phyloP scores from a whole-genome alignment of 2,329 filamentous ascomycete genomes.

The Lecanicillium sp. region DNA sequence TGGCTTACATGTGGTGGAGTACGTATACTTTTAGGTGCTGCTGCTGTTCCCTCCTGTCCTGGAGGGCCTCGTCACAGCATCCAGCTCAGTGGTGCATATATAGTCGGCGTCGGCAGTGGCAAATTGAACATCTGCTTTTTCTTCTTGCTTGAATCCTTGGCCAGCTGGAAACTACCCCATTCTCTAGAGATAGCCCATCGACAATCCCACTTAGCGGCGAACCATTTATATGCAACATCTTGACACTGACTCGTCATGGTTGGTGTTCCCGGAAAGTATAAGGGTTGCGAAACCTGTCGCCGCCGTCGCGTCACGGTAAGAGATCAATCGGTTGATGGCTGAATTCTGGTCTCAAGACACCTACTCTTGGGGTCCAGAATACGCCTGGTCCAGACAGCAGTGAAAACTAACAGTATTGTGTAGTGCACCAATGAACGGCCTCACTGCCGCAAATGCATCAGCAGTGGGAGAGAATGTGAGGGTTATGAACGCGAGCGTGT shows the following conservation, averaged over 20 bases:
- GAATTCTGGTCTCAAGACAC: too few relatives aligned
- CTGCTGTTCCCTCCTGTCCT: constrained; percentile 1
- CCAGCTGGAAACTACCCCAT: constrained; percentile 13
- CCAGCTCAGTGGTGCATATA: constrained; percentile 11
- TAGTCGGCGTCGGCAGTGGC: constrained; percentile 11
- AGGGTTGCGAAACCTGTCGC: constrained; percentile 58
- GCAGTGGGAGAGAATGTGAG: constrained; percentile 50
- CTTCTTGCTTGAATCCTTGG: constrained; percentile 3
- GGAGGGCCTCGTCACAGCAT: constrained; percentile 2
- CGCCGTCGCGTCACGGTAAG: constrained; percentile 53
- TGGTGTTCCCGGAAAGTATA: constrained; percentile 57
- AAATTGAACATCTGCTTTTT: neutral
- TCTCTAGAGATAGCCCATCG: constrained; percentile 5
- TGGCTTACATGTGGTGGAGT: constrained; percentile 14
- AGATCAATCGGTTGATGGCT: too few relatives aligned
- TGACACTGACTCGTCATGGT: constrained; percentile 40
- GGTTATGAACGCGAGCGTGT: constrained; percentile 58
- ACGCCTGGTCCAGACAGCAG: too few relatives aligned
- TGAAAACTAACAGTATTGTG: neutral
- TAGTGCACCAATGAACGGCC: constrained; percentile 59
- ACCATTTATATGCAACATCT: neutral
- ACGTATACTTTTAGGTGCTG: constrained; percentile 7
- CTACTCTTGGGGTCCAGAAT: too few relatives aligned
- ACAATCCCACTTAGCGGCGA: constrained; percentile 14
- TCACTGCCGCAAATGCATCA: constrained; percentile 53